Evolutionary conservation across 2,329 filamentous ascomycete species (phyloP), one percentile per base, ranked within the genome.

Genomic region (Lecanicillium sp.): DNA sequence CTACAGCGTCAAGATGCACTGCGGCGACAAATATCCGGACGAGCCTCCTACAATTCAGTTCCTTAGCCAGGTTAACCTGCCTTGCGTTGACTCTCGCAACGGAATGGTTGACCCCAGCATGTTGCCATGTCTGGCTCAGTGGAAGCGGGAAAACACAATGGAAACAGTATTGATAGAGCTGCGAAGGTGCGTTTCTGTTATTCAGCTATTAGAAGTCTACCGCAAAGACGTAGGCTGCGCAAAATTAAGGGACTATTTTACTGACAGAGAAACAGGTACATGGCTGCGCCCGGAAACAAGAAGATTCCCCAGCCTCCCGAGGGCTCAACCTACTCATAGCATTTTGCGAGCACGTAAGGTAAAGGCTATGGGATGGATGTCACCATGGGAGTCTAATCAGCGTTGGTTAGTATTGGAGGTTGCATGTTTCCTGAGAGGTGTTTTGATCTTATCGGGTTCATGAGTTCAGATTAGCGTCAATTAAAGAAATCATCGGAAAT

Each of bases 1-100:
- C 68, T 98, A 98, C 74, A 94, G 87, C 51, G 77, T 98, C 54
- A 94, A 90, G 65, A 95, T 98, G 69, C 84, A 94, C 69, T 98
- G 92, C 69, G 89, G 88, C 46, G 73, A 80, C 35, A 71, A 85
- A 42, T 98, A 98, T 62, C 92, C 92, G 37, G 88, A 95, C 59
- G 71, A 77, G 46, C 92, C 92, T 33, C 92, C 92, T 0, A 80
- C 83, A 37, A 86, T 98, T 55, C 81, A 90, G 56, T 98, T 98
- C 65, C 80, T 92, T 53, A 95, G 85, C 54, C 85, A 87, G 64
- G 83, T 98, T 67, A 96, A 97, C 67, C 77, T 97, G n/a, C 92
- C 92, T 18, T 94, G 90, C 55, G 92, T 98, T 37, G 84, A 90
- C 64, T 71, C 74, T 46, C 76, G 71, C 50, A 84, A 84, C 47